Evolutionary conservation across 139 green algal genomes (phyloP), one percentile per base, ranked within the genome.

Genomic region (Chlorella sp.): DNA sequence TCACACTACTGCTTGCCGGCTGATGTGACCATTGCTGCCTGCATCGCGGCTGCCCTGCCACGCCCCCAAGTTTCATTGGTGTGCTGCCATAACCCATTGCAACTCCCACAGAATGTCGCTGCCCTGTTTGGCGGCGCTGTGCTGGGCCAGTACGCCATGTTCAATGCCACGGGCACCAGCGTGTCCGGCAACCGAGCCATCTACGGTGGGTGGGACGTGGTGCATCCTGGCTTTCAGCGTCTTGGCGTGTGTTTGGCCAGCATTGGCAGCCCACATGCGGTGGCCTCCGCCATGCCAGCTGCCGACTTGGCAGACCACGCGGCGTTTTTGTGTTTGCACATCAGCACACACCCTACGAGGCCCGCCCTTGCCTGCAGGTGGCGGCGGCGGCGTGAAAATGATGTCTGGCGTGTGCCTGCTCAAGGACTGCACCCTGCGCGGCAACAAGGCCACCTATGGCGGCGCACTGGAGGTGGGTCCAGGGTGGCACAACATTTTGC

Each of bases 91-190:
- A n/a, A n/a, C n/a, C n/a, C n/a, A n/a, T n/a, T n/a, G n/a, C n/a
- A n/a, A 6, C 60, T 17, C 32, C 51, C 72, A 16, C 78, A 88
- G 85, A 88, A 88, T 56, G 43, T 30, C 24, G 77, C 64, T 19
- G 74, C 30, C 51, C 22, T 86, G 24, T 88, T 83, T 86, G 85
- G 46, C 26, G 85, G 85, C 34, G 85, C 36, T 6, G 34, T 88
- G 58, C 58, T 85, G 28, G 76, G 73, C 43, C 83, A 78, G n/a
- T 86, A 76, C 41, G 68, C 78, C 9, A 16, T 75, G 41, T 86
- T 82, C 43, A 48, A 56, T 11, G 85, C 79, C 34, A 81, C 67
- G 22, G 19, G 65, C 38, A 85, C 85, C 38, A 40, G 46, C 28
- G 54, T 82, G 51, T 44, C 26, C 30, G 2, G 20, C 40, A 88